Conservation (phyloP, 768 basidiomycete genomes). For the Rhizopogon rudus region DNA sequence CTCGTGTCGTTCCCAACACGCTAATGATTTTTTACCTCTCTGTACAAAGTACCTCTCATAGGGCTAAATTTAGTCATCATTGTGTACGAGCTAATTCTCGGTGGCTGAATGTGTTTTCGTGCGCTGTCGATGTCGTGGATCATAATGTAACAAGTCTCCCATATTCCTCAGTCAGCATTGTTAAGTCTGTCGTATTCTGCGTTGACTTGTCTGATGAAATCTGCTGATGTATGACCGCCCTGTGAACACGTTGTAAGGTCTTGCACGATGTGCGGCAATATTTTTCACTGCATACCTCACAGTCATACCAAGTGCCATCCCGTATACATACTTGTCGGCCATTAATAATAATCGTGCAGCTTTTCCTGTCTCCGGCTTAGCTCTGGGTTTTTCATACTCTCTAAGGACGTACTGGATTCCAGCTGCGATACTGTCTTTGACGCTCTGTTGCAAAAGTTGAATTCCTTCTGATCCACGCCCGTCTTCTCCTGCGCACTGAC, state of each 20-base stretch:
- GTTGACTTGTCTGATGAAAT: slow-evolving; percentile 77
- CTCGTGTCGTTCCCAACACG: slow-evolving; percentile 4
- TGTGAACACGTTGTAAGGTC: slow-evolving; percentile 21
- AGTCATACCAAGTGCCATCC: slow-evolving; percentile 75
- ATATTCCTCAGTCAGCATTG: slow-evolving; percentile 17
- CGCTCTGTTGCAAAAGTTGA: slow-evolving; percentile 57
- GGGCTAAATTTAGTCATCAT: slow-evolving; percentile 83
- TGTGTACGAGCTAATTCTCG: slow-evolving; percentile 74
- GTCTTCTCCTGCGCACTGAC: slow-evolving; percentile 54
- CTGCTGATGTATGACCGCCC: slow-evolving; percentile 68
- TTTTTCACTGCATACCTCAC: slow-evolving; percentile 48
- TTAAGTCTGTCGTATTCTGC: slow-evolving; percentile 69
- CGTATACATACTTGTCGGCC: slow-evolving; percentile 64
- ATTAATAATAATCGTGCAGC: slow-evolving; percentile 83
- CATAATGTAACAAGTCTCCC: not conserved
- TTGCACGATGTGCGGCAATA: not conserved
- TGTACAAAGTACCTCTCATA: slow-evolving; percentile 80
- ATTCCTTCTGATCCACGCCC: slow-evolving; percentile 62
- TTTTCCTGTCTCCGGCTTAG: slow-evolving; percentile 47
- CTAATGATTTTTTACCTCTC: slow-evolving; percentile 5
- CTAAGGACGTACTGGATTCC: slow-evolving; percentile 50
- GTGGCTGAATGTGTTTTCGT: slow-evolving; percentile 32
- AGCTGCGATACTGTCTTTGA: slow-evolving; percentile 35
- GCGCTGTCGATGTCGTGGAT: slow-evolving; percentile 10
- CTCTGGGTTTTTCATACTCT: slow-evolving; percentile 1